Conservation (phyloP, 108 stramenopile species). For the Cyclotella sp. region DNA sequence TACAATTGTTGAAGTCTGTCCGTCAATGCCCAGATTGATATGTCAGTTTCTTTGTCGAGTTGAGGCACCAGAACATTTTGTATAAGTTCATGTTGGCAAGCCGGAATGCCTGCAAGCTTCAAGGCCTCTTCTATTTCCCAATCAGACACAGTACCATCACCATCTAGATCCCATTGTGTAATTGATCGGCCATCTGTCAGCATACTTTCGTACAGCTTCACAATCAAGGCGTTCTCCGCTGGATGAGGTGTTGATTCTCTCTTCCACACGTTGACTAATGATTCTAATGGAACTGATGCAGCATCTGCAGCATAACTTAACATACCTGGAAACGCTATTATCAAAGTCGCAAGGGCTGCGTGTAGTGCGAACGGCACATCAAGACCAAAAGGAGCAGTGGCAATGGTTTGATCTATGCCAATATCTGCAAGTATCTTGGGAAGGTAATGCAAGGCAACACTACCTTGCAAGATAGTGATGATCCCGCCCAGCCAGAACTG, state of each 20-base stretch:
- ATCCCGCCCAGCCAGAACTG: slow-evolving; percentile 49
- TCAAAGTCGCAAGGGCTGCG: slow-evolving; percentile 16
- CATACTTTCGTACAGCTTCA: slow-evolving; percentile 38
- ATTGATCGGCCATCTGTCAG: slow-evolving; percentile 29
- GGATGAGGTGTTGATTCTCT: slow-evolving; percentile 27
- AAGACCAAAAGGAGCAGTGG: slow-evolving; percentile 42
- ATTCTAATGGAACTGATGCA: slow-evolving; percentile 38
- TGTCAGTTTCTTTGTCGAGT: slow-evolving; percentile 1
- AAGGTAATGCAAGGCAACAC: slow-evolving; percentile 39
- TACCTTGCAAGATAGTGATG: slow-evolving; percentile 38
- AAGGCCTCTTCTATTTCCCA: slow-evolving; percentile 50
- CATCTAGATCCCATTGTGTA: slow-evolving; percentile 37
- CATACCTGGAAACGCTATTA: slow-evolving; percentile 36
- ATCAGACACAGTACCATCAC: slow-evolving; percentile 29
- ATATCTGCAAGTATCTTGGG: slow-evolving; percentile 41
- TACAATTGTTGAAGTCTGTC: slow-evolving; percentile 48
- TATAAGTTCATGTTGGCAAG: slow-evolving; percentile 12
- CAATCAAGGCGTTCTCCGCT: slow-evolving; percentile 38
- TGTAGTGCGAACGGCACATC: slow-evolving; percentile 40
- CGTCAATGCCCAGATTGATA: slow-evolving; percentile 26
- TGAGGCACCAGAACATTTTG: slow-evolving; percentile 3
- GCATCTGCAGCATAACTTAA: slow-evolving; percentile 36
- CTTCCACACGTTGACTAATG: slow-evolving; percentile 16
- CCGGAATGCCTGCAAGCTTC: slow-evolving; percentile 24
- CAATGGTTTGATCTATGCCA: slow-evolving; percentile 41